Conservation (phyloP, 2,329 filamentous ascomycete genomes). For the Berkeleyomyces basicola region DNA sequence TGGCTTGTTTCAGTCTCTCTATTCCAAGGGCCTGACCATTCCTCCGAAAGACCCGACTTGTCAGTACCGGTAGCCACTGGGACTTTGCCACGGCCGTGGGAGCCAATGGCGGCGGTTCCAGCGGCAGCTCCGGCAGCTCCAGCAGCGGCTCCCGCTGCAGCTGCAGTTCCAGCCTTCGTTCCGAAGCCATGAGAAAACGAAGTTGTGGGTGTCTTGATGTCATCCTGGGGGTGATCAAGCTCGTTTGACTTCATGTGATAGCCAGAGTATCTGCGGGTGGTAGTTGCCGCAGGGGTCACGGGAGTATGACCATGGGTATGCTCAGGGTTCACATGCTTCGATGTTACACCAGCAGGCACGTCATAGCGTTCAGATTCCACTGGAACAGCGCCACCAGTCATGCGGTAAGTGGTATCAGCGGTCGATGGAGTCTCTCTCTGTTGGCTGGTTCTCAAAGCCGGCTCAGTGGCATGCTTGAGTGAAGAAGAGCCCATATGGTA, state of each 20-base stretch:
- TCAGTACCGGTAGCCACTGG: neutral
- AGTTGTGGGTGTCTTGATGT: neutral
- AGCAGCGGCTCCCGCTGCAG: neutral
- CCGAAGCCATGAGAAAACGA: neutral
- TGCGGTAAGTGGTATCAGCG: slow-evolving; percentile 5
- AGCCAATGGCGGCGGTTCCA: neutral
- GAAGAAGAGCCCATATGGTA: neutral
- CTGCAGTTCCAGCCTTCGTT: neutral
- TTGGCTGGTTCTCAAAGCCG: slow-evolving; percentile 2
- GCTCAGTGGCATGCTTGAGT: slow-evolving; percentile 4
- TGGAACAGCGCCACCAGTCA: slow-evolving; percentile 2
- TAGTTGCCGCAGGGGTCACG: neutral
- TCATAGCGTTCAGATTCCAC: neutral
- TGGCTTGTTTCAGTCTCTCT: neutral
- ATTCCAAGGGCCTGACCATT: slow-evolving; percentile 13
- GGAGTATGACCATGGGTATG: neutral
- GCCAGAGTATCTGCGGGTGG: neutral
- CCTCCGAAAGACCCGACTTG: slow-evolving; percentile 7
- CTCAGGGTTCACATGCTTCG: neutral
- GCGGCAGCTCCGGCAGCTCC: neutral
- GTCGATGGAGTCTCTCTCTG: neutral
- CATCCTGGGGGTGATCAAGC: slow-evolving; percentile 8
- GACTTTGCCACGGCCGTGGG: neutral
- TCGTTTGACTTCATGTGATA: slow-evolving; percentile 9
- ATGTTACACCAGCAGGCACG: slow-evolving; percentile 1